Base-by-base conservation (phyloP, 2,329 filamentous ascomycete species). In the Cordyceps pruinosa region DNA sequence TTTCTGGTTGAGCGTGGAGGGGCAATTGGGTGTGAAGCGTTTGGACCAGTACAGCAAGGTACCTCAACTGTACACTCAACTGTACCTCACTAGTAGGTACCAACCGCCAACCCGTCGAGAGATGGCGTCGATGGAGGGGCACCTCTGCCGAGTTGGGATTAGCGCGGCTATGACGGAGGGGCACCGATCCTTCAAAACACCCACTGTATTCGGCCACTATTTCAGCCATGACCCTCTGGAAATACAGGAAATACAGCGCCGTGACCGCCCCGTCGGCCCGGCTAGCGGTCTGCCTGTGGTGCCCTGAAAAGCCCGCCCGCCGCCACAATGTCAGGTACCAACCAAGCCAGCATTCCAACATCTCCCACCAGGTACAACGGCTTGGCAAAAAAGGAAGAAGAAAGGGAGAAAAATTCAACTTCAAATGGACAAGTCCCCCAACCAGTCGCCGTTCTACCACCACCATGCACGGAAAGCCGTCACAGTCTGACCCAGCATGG, bases 11-110 rank as follows among this genome's bases (percentile, higher is more conserved):
- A 32, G 52, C 52, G 48, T 48, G 52, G 52, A 56, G 52, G 52
- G 44, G 52, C 52, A 56, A 56, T 56, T 48, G 52, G 52, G 34
- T 56, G 42, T 48, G 52, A 56, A 48, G 34, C 34, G 52, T 48
- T 56, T 48, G 25, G 45, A 17, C 28, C n/a, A 56, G 34, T 26
- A 28, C 34, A 48, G 32, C 28, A n/a, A 32, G 21, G 12, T 12
- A 39, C n/a, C n/a, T n/a, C n/a, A n/a, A n/a, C n/a, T n/a, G n/a
- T n/a, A n/a, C n/a, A n/a, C n/a, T n/a, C n/a, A n/a, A n/a, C n/a
- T n/a, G n/a, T n/a, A n/a, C n/a, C n/a, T n/a, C n/a, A n/a, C n/a
- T n/a, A n/a, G n/a, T n/a, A n/a, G n/a, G n/a, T n/a, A n/a, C n/a
- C n/a, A n/a, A n/a, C n/a, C n/a, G n/a, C n/a, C n/a, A n/a, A n/a